Conservation (phyloP, 768 basidiomycete genomes). For the Serendipita vermifera region DNA sequence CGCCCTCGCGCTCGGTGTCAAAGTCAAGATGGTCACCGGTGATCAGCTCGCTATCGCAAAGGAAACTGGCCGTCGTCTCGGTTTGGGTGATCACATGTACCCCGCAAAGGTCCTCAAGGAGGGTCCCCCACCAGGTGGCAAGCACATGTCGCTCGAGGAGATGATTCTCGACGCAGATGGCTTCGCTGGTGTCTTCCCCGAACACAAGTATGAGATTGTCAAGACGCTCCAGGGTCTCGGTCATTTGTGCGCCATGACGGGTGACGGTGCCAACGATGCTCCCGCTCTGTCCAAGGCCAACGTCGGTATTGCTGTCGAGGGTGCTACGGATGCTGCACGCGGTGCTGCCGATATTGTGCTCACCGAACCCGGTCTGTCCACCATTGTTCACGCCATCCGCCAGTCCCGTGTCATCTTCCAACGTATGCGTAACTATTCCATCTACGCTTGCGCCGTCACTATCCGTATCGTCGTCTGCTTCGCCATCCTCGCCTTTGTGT, state of each 20-base stretch:
- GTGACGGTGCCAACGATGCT: constrained; percentile 98
- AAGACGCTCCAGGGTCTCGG: constrained; percentile 95
- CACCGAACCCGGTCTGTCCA: constrained; percentile 96
- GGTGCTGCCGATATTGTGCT: constrained; percentile 97
- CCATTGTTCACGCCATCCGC: constrained; percentile 97
- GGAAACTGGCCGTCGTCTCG: constrained; percentile 96
- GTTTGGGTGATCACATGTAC: constrained; percentile 99
- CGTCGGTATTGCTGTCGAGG: constrained; percentile 98
- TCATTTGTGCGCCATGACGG: constrained; percentile 96
- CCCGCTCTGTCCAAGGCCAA: constrained; percentile 96
- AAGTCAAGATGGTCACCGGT: constrained; percentile 99
- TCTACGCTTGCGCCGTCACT: constrained; percentile 89
- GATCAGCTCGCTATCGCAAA: constrained; percentile 99
- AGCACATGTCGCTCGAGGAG: constrained; percentile 76
- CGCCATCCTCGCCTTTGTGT: constrained; percentile 86
- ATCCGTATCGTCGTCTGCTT: constrained; percentile 99
- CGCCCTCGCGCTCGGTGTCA: constrained; percentile 87
- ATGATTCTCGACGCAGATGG: constrained; percentile 99
- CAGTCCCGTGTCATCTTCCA: constrained; percentile 99
- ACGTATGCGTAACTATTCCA: constrained; percentile 98
- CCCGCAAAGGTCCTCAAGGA: constrained; percentile 98
- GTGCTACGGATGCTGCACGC: constrained; percentile 97
- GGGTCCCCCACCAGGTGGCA: constrained; percentile 76
- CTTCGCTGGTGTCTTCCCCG: constrained; percentile 98
- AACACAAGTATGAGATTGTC: constrained; percentile 99